Evolutionary conservation across 345 rosid species (phyloP), one percentile per base, ranked within the genome.

Genomic region (Psidium friedrichsthalianum): DNA sequence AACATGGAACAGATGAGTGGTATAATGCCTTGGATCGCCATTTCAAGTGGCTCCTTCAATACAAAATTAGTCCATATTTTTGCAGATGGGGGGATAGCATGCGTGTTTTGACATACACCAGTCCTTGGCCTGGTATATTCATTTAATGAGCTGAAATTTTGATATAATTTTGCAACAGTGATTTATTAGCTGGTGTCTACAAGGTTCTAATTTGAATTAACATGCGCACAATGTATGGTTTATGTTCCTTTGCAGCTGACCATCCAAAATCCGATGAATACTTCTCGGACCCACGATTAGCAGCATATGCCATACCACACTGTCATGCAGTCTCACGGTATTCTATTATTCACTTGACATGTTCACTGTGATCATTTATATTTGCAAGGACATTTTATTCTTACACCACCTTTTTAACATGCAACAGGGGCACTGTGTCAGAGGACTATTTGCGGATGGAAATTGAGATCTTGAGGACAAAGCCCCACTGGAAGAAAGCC

Each of bases 31-130:
- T 97, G 88, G 95, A 95, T 87, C 92, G 84, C 76, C 98, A 97
- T 93, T 97, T 95, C 89, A 94, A 95, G 88, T 95, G 99, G 99
- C 94, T 97, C 90, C 98, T 97, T 89, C 98, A 93, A 84, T 97
- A 91, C 82, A 94, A 93, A 88, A 97, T 97, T 87, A 95, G 99
- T 87, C 99, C 99, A 61, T 97, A 93, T 87, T 97, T 95, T 89
- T 95, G 98, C 84, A 93, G 92, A 91, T 95, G 99, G 98, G 97
- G 98, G 87, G 95, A 94, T 80, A 88, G 90, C 90, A 97, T 96
- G 99, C 98, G 98, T 85, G 99, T 95, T 89, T 91, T 97, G 91
- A 93, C 98, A 51, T 97, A 95, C 91, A 95, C 98, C 82, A 93
- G 93, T 84, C 99, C 98, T n/a, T 95, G 99, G 99, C 96, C 98